Evolutionary conservation across 345 rosid species (phyloP).

Genomic region (Syzygium grande): DNA sequence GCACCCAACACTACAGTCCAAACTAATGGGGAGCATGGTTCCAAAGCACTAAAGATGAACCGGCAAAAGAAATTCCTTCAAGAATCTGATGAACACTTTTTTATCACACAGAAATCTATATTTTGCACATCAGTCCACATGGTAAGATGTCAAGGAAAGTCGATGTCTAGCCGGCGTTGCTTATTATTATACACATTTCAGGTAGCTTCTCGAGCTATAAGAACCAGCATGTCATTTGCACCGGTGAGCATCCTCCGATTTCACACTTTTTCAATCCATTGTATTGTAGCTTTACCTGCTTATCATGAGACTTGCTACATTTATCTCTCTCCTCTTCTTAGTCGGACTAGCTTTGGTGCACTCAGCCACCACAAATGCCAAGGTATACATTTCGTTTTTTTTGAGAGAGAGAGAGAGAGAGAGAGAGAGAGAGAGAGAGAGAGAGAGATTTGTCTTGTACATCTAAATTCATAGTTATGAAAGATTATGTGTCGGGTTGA

Average conservation of each 20-base stretch:
- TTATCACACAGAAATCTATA: not conserved
- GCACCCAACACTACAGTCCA: not conserved
- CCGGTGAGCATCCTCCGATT: not conserved
- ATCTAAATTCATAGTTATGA: not conserved
- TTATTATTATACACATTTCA: not conserved
- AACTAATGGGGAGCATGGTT: not conserved
- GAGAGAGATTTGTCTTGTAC: not conserved
- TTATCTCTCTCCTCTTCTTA: conserved; percentile 11
- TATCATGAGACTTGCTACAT: conserved; percentile 2
- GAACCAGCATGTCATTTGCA: not conserved
- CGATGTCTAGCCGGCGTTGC: not conserved
- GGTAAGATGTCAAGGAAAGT: not conserved
- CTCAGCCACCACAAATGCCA: conserved; percentile 18
- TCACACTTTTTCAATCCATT: not conserved
- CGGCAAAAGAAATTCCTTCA: not conserved
- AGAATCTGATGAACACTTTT: not conserved
- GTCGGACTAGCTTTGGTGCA: conserved; percentile 5
- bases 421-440: not conserved
- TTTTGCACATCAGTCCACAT: not conserved
- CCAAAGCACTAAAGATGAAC: not conserved
- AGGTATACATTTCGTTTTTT: not conserved
- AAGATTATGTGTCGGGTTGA: not conserved
- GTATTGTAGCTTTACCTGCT: not conserved
- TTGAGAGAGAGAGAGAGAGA: not conserved
- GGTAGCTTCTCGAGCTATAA: not conserved